Conservation (phyloP, 139 green algal genomes). For the Chlamydomonas sphaeroides region DNA sequence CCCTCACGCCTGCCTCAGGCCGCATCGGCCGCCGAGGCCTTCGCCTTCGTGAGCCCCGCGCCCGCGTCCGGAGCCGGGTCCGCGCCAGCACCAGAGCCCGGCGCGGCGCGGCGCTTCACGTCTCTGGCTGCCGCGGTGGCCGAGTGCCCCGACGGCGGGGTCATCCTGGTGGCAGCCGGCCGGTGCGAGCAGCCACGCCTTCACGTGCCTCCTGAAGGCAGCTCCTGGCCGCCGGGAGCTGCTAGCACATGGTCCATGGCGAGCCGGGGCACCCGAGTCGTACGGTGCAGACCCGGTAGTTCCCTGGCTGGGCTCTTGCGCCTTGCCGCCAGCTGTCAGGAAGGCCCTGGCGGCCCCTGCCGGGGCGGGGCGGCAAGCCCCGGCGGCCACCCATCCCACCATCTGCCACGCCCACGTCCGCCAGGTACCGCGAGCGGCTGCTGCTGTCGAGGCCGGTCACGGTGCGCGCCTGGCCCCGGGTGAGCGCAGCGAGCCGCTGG, state of each 20-base stretch:
- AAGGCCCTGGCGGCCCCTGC: neutral
- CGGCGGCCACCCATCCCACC: neutral
- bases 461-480: constrained; percentile 5
- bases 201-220: no score
- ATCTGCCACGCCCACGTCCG: neutral
- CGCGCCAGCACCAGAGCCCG: neutral
- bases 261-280: neutral
- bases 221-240: no score
- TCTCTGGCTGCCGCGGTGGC: neutral
- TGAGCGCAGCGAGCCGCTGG: neutral
- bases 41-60: no score
- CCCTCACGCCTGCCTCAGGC: no score
- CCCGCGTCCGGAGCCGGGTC: no score
- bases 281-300: neutral
- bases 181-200: neutral
- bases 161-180: constrained; percentile 14
- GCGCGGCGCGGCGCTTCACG: no score
- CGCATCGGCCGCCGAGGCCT: no score
- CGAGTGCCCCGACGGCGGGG: neutral
- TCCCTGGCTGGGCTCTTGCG: neutral
- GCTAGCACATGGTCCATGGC: no score
- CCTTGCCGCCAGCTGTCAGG: neutral
- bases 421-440: constrained; percentile 39
- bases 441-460: constrained; percentile 2
- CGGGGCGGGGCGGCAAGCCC: neutral